A percentile compares a stretch with the other conserved stretches of the same genome.
These are phyloP conservation scores for Lichtheimia ornata DNA, from an alignment of 371 early-diverging fungal species.

Conservation along the genomic window DNA sequence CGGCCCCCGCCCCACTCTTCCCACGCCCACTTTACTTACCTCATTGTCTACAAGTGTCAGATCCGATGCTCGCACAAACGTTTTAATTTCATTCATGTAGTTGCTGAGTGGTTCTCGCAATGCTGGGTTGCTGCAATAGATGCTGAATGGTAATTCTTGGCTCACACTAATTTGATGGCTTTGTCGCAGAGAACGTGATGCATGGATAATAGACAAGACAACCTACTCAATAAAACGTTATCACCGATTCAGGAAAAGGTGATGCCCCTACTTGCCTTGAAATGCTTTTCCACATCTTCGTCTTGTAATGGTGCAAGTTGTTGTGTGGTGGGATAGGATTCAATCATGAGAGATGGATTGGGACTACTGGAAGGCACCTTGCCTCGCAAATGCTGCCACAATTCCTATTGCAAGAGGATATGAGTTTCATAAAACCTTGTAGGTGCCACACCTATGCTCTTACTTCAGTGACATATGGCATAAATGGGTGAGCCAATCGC, in stretches of 20 bases:
- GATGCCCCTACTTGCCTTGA: conserved; percentile 37
- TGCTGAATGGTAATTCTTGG: conserved; percentile 51
- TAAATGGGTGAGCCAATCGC: conserved; percentile 93
- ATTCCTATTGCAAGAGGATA: conserved; percentile 41
- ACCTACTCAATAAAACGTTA: conserved; percentile 18
- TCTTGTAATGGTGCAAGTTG: conserved; percentile 39
- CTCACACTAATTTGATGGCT: conserved; percentile 59
- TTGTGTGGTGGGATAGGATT: conserved; percentile 46
- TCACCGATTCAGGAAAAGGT: too few relatives aligned
- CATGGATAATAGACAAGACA: conserved; percentile 62
- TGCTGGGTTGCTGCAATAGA: conserved; percentile 41
- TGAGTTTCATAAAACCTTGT: background rate
- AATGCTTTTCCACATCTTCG: conserved; percentile 53
- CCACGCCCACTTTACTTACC: conserved; percentile 18
- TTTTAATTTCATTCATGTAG: conserved; percentile 45
- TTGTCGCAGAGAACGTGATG: conserved; percentile 64
- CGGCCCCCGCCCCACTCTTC: background rate
- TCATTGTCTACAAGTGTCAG: conserved; percentile 22
- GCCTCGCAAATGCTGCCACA: conserved; percentile 59
- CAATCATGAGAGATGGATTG: conserved; percentile 57
- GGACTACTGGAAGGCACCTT: conserved; percentile 14
- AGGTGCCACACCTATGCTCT: conserved; percentile 14
- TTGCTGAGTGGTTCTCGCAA: conserved; percentile 34
- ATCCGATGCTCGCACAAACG: conserved; percentile 48
- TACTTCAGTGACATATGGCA: conserved; percentile 99